Evolutionary conservation across 2,329 filamentous ascomycete species (phyloP), one percentile per base, ranked within the genome.

Genomic region (Helotiales sp.): DNA sequence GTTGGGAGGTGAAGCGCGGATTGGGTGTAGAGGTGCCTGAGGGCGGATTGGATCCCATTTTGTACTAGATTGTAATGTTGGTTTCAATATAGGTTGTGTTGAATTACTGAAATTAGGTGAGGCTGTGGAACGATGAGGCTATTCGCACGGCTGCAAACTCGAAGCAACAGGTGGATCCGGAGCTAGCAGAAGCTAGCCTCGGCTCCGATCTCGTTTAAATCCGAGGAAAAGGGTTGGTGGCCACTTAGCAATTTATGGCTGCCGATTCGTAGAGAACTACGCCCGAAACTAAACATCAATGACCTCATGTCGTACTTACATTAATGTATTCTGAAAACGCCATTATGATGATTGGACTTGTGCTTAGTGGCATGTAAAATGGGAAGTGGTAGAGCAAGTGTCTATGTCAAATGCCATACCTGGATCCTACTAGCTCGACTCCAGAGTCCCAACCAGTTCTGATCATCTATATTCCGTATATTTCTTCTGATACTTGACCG

Each of bases 1-100:
- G 60, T 50, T 69, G 66, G 0, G 68, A 57, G 1, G 66, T 70
- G 61, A 72, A 72, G 57, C 69, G 70, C 6, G 69, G 66, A 50
- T 70, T 71, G 19, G 69, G 69, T 3, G 69, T 70, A 2, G 66
- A 64, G 22, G 60, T 52, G 19, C 66, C 66, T 12, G 69, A 70
- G 25, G 63, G 36, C 2, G 67, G 56, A 50, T 65, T 67, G 13
- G 67, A 67, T 27, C 63, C 52, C 64, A 66, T 67, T 15, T 10
- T 60, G 12, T 25, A 13, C 49, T 12, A 25, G n/a, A 27, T 25
- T 42, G 15, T 19, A 36, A n/a, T 48, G 22, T 7, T 15, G 30
- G 15, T 31, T 1, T 15, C 30, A 24, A n/a, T 22, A 19, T 17
- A 25, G 25, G 52, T 7, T 25, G 12, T 29, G 24, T 47, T 1